Evolutionary conservation across 2,329 filamentous ascomycete species (phyloP).

Genomic region (Colletotrichum sp.): DNA sequence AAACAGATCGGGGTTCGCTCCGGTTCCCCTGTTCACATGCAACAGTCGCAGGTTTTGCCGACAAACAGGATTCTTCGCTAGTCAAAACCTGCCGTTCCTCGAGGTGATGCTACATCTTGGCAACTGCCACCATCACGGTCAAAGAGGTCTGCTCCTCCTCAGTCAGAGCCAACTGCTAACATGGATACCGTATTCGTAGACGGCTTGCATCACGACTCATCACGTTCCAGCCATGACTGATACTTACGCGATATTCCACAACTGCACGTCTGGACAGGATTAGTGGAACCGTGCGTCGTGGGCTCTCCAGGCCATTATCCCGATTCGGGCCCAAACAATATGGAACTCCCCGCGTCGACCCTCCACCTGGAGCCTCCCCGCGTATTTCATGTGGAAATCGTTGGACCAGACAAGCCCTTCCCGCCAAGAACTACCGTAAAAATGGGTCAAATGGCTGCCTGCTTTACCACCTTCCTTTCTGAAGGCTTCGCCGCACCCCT

Average conservation of each 20-base stretch:
- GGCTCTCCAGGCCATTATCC: not conserved
- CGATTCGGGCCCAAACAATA: not conserved
- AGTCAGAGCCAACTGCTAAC: not conserved
- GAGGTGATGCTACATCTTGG: constrained; percentile 7
- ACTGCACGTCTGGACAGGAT: not conserved
- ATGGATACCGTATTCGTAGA: not conserved
- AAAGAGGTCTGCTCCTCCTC: not conserved
- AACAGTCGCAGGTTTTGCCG: not conserved
- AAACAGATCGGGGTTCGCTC: not conserved
- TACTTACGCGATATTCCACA: not conserved
- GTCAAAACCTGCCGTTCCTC: not conserved
- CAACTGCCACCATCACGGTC: not conserved
- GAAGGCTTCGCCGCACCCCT: not conserved
- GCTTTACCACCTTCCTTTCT: not conserved
- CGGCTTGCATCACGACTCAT: not conserved
- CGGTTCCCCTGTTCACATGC: not conserved
- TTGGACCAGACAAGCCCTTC: not conserved
- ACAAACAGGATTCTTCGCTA: not conserved
- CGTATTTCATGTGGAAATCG: not conserved
- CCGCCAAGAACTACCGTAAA: not conserved
- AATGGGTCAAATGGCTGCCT: not conserved
- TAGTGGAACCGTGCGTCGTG: not conserved
- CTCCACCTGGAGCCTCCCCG: not conserved
- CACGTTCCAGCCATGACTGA: not conserved
- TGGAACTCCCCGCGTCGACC: not conserved